Base-by-base conservation (phyloP, 345 rosid species). In the Theobroma cacao region DNA sequence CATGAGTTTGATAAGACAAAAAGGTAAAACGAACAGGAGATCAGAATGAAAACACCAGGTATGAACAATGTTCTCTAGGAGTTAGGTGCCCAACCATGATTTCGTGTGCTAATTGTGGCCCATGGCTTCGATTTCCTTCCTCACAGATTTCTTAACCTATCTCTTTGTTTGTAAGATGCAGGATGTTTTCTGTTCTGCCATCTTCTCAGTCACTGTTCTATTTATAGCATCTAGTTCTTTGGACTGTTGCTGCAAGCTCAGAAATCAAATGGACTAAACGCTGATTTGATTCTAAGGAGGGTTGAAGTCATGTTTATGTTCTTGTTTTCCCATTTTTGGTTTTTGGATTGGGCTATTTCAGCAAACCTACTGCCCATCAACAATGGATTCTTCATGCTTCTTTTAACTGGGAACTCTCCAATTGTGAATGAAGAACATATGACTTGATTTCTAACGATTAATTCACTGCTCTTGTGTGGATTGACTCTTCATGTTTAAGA, bases 41-140 rank as follows among this genome's bases (percentile, higher is more conserved):
- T 6, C 7, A 6, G 20, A 45, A 60, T 20, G 40, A 24, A 24
- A 30, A 75, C 15, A 15, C 28, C 20, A 72, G 48, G 36, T 33
- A 3, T 47, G 74, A 41, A 15, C 40, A 15, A 58, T 59, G 78
- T 47, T 60, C 14, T 40, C 20, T n/a, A 12, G 17, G 47, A 74
- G 79, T 69, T 55, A 47, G 83, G 63, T 73, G 63, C 72, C 78
- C 10, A 65, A 43, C 58, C 65, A 66, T 50, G 48, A 76, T 73
- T 50, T 71, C 24, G 55, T 33, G 13, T 40, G n/a, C 36, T 48
- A 58, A 33, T 30, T 64, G 4, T 60, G 53, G 31, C 62, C 73
- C 64, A 58, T 18, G 66, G n/a, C 63, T 30, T 76, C 28, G 18
- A 62, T 73, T 71, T 30, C 74, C 69, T 2, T 33, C 48, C 34